phyloP scores from a whole-genome alignment of 1,284 basidiomycete genomes.

The Vanrija sp. region DNA sequence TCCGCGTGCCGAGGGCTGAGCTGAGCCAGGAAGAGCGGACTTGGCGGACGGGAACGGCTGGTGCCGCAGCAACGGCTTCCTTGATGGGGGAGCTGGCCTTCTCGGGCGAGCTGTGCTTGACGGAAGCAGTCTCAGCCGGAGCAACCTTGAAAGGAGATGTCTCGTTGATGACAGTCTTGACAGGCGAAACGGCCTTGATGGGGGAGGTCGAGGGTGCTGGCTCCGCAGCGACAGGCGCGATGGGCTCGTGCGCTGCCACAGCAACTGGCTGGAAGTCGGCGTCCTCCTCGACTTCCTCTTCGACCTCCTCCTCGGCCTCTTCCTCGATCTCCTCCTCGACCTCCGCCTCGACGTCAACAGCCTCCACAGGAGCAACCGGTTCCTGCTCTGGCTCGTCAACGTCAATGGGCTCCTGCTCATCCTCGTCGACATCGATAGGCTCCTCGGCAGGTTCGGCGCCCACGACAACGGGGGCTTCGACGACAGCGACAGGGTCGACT shows the following conservation, averaged over 20 bases:
- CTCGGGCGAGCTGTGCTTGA: neutral
- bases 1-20: conserved; percentile 38
- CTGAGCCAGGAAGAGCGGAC: conserved; percentile 45
- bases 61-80: neutral
- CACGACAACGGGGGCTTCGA: neutral
- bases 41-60: conserved; percentile 23
- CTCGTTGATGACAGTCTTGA: neutral
- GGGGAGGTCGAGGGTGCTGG: neutral
- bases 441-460: neutral
- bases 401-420: neutral
- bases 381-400: conserved; percentile 4
- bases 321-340: neutral
- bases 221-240: neutral
- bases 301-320: neutral
- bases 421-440: conserved; percentile 8
- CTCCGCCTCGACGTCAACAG: neutral
- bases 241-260: neutral
- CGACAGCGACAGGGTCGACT: neutral
- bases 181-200: conserved; percentile 1
- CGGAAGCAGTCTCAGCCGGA: neutral
- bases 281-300: neutral
- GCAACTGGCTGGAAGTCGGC: neutral
- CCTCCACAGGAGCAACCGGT: conserved; percentile 7
- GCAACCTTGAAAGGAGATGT: neutral
- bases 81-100: conserved; percentile 1